Evolutionary conservation across 1,139 yeast species (phyloP).

Genomic region (Geotrichum fermentans): DNA sequence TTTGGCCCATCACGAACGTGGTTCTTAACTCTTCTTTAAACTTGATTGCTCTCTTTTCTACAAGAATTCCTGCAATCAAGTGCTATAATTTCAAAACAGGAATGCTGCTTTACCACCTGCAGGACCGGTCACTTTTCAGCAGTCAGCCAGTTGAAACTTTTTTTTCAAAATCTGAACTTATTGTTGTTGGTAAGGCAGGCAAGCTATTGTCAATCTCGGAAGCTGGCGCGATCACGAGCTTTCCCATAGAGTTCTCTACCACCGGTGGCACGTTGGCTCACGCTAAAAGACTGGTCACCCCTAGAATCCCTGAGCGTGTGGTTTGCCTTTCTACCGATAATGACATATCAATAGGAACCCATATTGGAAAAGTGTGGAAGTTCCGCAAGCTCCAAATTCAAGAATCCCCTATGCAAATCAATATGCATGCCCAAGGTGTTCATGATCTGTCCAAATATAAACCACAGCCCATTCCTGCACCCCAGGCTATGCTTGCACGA

Average conservation of each 20-base stretch:
- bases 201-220: constrained; percentile 25
- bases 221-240: constrained; percentile 20
- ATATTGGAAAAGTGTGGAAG: constrained; percentile 63
- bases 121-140: constrained; percentile 19
- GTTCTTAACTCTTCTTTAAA: constrained; percentile 59
- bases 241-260: constrained; percentile 17
- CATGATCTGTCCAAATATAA: constrained; percentile 20
- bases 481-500: constrained; percentile 20
- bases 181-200: constrained; percentile 25
- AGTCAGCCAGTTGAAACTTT: constrained; percentile 24
- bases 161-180: constrained; percentile 26
- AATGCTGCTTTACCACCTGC: constrained; percentile 18
- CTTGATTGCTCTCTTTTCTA: constrained; percentile 53
- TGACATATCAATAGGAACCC: constrained; percentile 57
- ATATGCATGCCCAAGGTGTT: constrained; percentile 17
- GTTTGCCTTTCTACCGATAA: constrained; percentile 52
- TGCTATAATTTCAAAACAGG: constrained; percentile 24
- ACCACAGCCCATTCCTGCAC: constrained; percentile 21
- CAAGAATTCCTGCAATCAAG: constrained; percentile 21
- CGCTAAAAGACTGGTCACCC: constrained; percentile 57
- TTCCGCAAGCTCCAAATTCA: constrained; percentile 48
- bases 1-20: constrained; percentile 66
- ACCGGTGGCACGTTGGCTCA: constrained; percentile 39
- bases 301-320: constrained; percentile 69
- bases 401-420: constrained; percentile 29